phyloP scores from a whole-genome alignment of 176 grass and related monocot genomes.

The Oryza brachyantha region DNA sequence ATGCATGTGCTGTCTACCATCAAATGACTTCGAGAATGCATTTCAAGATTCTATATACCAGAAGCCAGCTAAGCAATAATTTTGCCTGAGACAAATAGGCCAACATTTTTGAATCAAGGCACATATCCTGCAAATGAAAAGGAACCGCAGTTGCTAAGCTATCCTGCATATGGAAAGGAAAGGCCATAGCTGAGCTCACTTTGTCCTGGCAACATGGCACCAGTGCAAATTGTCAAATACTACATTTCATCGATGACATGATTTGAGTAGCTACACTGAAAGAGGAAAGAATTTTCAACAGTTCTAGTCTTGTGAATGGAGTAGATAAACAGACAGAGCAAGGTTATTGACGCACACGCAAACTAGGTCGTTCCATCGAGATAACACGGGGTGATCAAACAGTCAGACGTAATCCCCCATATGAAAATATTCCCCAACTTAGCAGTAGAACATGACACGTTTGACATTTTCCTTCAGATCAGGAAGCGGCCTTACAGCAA shows the following conservation, averaged over 20 bases:
- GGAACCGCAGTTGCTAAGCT: too few relatives aligned
- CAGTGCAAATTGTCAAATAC: too few relatives aligned
- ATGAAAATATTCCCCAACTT: neutral
- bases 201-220: neutral
- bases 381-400: neutral
- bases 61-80: too few relatives aligned
- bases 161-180: neutral
- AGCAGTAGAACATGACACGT: constrained; percentile 73
- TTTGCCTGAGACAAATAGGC: too few relatives aligned
- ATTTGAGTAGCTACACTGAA: too few relatives aligned
- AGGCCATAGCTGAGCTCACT: neutral
- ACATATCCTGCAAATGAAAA: neutral
- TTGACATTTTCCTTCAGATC: constrained; percentile 64
- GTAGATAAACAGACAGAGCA: neutral
- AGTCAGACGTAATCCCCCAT: neutral
- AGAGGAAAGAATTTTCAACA: too few relatives aligned
- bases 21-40: neutral
- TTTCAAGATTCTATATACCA: neutral
- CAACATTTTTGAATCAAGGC: too few relatives aligned
- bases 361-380: neutral
- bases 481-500: constrained; percentile 54
- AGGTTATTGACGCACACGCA: neutral
- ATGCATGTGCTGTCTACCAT: neutral
- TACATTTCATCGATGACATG: neutral
- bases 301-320: neutral